phyloP scores from a whole-genome alignment of 805 yeast species.

The Starmerella floricola region DNA sequence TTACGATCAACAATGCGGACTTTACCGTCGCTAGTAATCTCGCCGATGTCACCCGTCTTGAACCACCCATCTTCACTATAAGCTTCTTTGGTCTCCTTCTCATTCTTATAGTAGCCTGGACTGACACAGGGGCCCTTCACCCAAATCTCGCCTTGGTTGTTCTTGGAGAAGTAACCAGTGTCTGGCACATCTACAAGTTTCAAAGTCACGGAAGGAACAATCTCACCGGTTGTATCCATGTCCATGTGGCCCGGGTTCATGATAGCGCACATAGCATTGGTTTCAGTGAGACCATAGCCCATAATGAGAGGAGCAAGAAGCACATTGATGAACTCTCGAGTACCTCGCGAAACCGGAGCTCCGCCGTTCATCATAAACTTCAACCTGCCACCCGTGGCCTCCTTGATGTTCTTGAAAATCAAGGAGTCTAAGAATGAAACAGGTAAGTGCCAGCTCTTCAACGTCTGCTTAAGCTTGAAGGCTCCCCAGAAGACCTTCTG shows the following conservation, averaged over 20 bases:
- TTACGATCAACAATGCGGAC: constrained; percentile 81
- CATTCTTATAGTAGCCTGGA: constrained; percentile 70
- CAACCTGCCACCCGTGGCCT: constrained; percentile 88
- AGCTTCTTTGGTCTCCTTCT: constrained; percentile 64
- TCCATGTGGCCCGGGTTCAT: constrained; percentile 54
- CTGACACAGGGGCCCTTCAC: constrained; percentile 64
- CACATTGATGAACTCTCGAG: constrained; percentile 68
- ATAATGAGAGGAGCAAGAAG: constrained; percentile 75
- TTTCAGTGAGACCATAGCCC: constrained; percentile 95
- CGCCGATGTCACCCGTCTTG: constrained; percentile 92
- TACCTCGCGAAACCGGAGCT: constrained; percentile 69
- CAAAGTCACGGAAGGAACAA: constrained; percentile 70
- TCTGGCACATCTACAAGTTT: constrained; percentile 86
- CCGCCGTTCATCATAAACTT: constrained; percentile 77
- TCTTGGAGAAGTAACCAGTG: constrained; percentile 79
- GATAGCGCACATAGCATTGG: constrained; percentile 77
- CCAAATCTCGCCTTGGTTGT: constrained; percentile 86
- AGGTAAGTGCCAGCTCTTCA: constrained; percentile 58
- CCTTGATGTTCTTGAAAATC: constrained; percentile 76
- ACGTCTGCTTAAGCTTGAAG: constrained; percentile 54
- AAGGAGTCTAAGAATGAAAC: constrained; percentile 61
- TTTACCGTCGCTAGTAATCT: constrained; percentile 74
- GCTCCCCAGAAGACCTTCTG: constrained; percentile 88
- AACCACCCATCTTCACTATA: constrained; percentile 86
- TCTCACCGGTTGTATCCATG: constrained; percentile 67